A percentile compares a stretch with the other conserved stretches of the same genome.
Evolutionary conservation across 192 early-diverging fungal species (phyloP).

Genomic region (Phlyctochytrium arcticum): DNA sequence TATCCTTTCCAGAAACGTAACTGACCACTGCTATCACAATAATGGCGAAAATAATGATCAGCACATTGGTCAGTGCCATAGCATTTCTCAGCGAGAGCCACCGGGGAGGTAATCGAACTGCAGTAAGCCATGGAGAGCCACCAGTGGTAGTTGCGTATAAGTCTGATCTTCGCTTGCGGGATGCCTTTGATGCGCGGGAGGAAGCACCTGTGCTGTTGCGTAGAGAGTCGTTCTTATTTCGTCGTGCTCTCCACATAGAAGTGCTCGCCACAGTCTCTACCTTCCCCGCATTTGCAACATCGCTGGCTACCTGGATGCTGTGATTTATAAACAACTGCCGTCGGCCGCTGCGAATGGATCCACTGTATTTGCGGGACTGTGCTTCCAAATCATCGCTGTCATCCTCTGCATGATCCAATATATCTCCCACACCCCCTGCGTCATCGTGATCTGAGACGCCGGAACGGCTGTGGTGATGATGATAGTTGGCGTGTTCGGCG

Average conservation of each 20-base stretch:
- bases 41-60: conserved; percentile 21
- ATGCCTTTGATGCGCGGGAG: neutral
- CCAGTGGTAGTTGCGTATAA: neutral
- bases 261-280: neutral
- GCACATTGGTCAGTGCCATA: conserved; percentile 25
- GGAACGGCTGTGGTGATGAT: neutral
- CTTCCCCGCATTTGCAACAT: neutral
- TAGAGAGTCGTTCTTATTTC: neutral
- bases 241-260: conserved; percentile 3
- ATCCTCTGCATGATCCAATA: neutral
- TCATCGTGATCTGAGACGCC: neutral
- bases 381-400: neutral
- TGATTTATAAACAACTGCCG: neutral
- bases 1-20: conserved; percentile 16
- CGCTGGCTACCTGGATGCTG: neutral
- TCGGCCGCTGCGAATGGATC: conserved; percentile 6
- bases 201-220: neutral
- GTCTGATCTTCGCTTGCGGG: neutral
- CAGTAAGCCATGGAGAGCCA: conserved; percentile 15
- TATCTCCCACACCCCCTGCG: neutral
- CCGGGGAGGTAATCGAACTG: conserved; percentile 13
- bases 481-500: conserved; percentile 3
- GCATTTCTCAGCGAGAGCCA: conserved; percentile 30
- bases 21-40: conserved; percentile 21
- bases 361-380: conserved; percentile 10